Evolutionary conservation across 2,329 filamentous ascomycete species (phyloP), one percentile per base, ranked within the genome.

Genomic region (Periconia sp.): DNA sequence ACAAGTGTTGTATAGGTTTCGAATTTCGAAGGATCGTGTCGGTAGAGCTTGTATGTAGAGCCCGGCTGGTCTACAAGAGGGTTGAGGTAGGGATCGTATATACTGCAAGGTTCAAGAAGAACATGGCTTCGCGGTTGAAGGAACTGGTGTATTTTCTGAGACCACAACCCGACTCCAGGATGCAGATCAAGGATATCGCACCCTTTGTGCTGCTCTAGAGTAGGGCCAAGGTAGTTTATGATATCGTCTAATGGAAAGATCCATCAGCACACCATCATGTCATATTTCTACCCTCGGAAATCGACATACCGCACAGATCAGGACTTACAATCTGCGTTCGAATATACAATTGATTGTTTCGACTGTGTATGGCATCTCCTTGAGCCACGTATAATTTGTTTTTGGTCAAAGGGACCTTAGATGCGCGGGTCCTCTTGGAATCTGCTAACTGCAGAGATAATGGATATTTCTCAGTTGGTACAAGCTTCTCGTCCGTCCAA

Each of bases 151-250:
- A 97, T 78, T 64, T 88, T 90, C 27, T 79, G 78, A 33, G 92
- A 96, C 85, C 89, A 94, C 2, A 96, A 50, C 9, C 92, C 91
- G 1, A 77, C 77, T 14, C 92, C 92, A 0, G 93, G 93, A 70
- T 92, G 91, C 52, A 96, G 78, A 68, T 97, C 93, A 63, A 99
- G 78, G 43, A 97, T 82, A 64, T 96, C 92, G 74, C 92, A 92
- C 50, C 90, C 90, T 47, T 80, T 77, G 71, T 94, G 87, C 43
- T 85, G 82, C 33, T 84, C 76, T 17, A 97, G 81, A 2, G 85
- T 85, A 1, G 83, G 81, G 2, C 82, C 84, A n/a, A 95, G 76
- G 55, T 90, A 90, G 7, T 83, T 70, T 44, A 96, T 63, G 14
- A 89, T 77, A 62, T 93, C 86, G 66, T 91, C 89, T 86, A 52